A percentile compares a stretch with the other conserved stretches of the same genome.
phyloP scores from a whole-genome alignment of 1,139 yeast species.

The Hansenula lynferdii region DNA sequence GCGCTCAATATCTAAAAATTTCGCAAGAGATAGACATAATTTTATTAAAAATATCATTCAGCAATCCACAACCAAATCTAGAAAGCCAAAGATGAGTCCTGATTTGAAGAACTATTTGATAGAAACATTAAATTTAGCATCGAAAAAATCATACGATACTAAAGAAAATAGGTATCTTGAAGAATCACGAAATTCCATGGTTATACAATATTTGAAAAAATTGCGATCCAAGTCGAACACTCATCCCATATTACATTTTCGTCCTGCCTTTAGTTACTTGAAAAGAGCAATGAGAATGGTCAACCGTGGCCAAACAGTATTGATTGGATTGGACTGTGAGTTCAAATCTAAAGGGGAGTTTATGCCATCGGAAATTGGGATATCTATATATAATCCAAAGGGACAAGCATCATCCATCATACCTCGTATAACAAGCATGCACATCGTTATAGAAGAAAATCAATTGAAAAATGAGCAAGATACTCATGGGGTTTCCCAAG shows the following conservation, averaged over 20 bases:
- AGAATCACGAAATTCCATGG: no score
- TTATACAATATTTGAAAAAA: conserved; percentile 56
- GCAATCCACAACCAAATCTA: no score
- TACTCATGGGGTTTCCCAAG: background rate
- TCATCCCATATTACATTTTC: no score
- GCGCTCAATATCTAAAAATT: no score
- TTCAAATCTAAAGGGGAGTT: background rate
- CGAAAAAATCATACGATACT: no score
- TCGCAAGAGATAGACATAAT: no score
- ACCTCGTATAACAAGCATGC: conserved; percentile 44
- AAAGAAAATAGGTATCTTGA: no score
- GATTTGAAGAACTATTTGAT: no score
- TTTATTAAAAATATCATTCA: no score
- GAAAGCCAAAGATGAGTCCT: no score
- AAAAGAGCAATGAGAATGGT: conserved; percentile 19
- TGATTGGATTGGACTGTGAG: background rate
- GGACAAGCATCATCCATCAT: conserved; percentile 27
- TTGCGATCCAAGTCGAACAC: conserved; percentile 30
- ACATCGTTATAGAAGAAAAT: conserved; percentile 50
- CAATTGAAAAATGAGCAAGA: background rate
- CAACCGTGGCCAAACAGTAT: background rate
- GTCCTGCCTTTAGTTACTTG: no score
- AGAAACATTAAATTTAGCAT: no score
- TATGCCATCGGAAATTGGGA: conserved; percentile 51
- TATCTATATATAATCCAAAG: conserved; percentile 55